Percentiles rank a stretch among this genome's conserved stretches.
These are phyloP conservation scores for Penicillium desertorum DNA, from an alignment of 495 filamentous ascomycete species.

Conservation along the genomic window DNA sequence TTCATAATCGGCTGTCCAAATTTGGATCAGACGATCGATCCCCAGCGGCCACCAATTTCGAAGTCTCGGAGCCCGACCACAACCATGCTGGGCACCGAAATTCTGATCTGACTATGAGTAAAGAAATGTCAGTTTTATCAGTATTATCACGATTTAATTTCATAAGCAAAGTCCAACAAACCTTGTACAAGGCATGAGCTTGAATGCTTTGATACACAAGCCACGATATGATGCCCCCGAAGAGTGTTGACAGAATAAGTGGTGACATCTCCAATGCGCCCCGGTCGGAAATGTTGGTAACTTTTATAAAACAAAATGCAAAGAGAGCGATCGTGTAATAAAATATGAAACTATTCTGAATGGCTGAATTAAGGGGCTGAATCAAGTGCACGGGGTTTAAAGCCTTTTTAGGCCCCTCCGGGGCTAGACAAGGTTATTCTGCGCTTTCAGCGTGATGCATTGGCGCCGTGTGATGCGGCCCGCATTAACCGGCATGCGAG, in stretches of 20 bases:
- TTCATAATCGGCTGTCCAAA: constrained; percentile 23
- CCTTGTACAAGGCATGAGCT: background rate
- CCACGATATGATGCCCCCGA: background rate
- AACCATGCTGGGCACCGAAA: constrained; percentile 24
- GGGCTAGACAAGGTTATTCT: constrained; percentile 1
- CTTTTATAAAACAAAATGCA: background rate
- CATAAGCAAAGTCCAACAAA: background rate
- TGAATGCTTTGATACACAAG: background rate
- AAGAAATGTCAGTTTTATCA: background rate
- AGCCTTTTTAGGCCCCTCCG: background rate
- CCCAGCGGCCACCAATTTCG: constrained; percentile 35
- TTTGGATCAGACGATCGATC: constrained; percentile 35
- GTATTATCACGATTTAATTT: background rate
- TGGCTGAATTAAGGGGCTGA: background rate
- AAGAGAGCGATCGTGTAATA: background rate
- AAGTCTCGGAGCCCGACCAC: constrained; percentile 24
- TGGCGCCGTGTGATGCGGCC: background rate
- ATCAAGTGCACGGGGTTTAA: background rate
- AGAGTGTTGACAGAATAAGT: background rate
- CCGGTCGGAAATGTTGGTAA: background rate
- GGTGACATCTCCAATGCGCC: background rate
- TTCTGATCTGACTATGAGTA: background rate
- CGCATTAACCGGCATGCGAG: background rate
- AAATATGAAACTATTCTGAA: background rate
- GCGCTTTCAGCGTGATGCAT: constrained; percentile 1